phyloP scores from a whole-genome alignment of 1,284 basidiomycete species.

The Ceratobasidium theobromae region DNA sequence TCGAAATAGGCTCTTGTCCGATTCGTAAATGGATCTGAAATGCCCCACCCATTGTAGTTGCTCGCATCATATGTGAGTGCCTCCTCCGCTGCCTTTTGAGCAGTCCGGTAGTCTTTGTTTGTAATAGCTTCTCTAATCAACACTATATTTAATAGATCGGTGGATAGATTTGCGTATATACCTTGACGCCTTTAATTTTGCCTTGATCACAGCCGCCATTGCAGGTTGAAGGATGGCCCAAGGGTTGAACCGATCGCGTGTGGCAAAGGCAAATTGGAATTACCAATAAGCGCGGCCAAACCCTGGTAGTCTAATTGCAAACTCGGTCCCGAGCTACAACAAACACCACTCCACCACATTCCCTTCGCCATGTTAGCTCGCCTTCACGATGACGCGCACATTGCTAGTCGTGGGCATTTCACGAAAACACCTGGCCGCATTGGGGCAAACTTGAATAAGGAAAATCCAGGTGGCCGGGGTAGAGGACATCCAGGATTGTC shows the following conservation, averaged over 20 bases:
- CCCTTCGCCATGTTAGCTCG: constrained; percentile 14
- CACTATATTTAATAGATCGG: neutral
- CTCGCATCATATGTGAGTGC: constrained; percentile 72
- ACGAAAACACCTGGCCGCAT: constrained; percentile 19
- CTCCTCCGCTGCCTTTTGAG: constrained; percentile 63
- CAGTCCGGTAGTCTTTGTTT: constrained; percentile 73
- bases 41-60: constrained; percentile 76
- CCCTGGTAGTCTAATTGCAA: neutral
- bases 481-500: constrained; percentile 6
- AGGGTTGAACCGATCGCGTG: neutral
- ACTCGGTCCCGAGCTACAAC: neutral
- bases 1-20: constrained; percentile 8
- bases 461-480: constrained; percentile 26
- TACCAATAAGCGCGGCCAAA: neutral
- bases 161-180: neutral
- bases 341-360: constrained; percentile 26
- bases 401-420: neutral
- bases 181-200: constrained; percentile 73
- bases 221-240: neutral
- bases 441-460: constrained; percentile 7
- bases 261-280: neutral
- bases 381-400: constrained; percentile 26
- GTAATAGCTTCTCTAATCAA: constrained; percentile 62
- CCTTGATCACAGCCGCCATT: constrained; percentile 57
- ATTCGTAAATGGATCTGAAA: constrained; percentile 35